Percentiles rank a stretch among this genome's conserved stretches.
These are phyloP conservation scores for Carex cristatella DNA, from an alignment of 176 grass and related monocot species.

Conservation along the genomic window DNA sequence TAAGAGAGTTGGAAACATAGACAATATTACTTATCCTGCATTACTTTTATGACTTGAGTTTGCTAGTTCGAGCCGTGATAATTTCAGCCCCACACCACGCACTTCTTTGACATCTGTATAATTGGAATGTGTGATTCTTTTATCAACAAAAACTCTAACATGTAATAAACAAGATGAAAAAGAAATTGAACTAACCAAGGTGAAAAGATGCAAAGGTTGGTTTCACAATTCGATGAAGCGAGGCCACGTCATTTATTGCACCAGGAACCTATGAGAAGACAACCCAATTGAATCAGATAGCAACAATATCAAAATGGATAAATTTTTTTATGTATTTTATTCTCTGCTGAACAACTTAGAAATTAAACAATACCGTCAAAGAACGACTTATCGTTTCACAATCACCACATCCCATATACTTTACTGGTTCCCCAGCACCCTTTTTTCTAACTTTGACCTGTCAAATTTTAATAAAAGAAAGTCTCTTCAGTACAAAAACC, in stretches of 20 bases:
- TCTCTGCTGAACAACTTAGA: constrained; percentile 7
- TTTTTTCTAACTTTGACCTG: constrained; percentile 77
- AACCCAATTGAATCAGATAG: constrained; percentile 12
- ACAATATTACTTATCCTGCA: constrained; percentile 6
- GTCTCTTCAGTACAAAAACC: constrained; percentile 28
- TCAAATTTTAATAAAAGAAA: constrained; percentile 22
- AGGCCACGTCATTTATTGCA: constrained; percentile 57
- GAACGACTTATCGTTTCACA: constrained; percentile 84
- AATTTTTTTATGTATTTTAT: constrained; percentile 17
- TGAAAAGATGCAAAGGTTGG: constrained; percentile 65
- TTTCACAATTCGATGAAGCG: constrained; percentile 69
- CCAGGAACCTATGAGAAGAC: constrained; percentile 60
- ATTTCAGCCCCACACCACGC: constrained; percentile 74
- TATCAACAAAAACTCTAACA: constrained; percentile 4
- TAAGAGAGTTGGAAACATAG: background rate
- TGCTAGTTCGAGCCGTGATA: constrained; percentile 68
- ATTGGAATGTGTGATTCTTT: background rate
- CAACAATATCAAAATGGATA: constrained; percentile 22
- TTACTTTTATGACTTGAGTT: constrained; percentile 29
- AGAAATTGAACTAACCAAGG: constrained; percentile 47
- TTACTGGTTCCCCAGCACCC: constrained; percentile 79
- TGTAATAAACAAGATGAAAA: background rate
- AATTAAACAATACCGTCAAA: constrained; percentile 45
- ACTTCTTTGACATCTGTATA: constrained; percentile 89
- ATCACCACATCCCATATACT: constrained; percentile 95